A percentile compares a stretch with the other conserved stretches of the same genome.
These are phyloP conservation scores for Candida tunisiensis DNA, from an alignment of 1,139 yeast genomes.

Conservation along the genomic window DNA sequence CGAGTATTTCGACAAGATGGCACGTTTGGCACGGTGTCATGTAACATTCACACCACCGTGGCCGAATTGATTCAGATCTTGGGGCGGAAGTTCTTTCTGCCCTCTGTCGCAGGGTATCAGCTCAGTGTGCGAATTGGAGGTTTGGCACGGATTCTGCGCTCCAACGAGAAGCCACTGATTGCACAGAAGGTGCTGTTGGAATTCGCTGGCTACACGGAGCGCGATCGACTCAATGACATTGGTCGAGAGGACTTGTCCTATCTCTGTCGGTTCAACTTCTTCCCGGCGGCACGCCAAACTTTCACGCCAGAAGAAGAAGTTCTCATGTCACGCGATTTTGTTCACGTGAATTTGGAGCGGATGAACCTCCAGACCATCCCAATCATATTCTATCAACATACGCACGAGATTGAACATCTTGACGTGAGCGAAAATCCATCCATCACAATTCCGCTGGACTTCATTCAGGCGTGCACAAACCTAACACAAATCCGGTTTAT, in stretches of 20 bases:
- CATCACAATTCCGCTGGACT: slow-evolving; percentile 67
- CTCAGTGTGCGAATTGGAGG: slow-evolving; percentile 70
- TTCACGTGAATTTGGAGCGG: slow-evolving; percentile 58
- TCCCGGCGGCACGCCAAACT: no score
- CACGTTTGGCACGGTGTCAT: slow-evolving; percentile 64
- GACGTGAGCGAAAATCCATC: slow-evolving; percentile 57
- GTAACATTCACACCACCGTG: slow-evolving; percentile 63
- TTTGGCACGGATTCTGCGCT: slow-evolving; percentile 53
- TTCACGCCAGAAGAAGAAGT: slow-evolving; percentile 45
- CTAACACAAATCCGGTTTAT: slow-evolving; percentile 52
- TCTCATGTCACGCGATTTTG: slow-evolving; percentile 44
- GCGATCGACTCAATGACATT: slow-evolving; percentile 58
- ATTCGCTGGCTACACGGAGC: slow-evolving; percentile 64
- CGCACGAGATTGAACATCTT: slow-evolving; percentile 64
- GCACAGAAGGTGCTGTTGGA: slow-evolving; percentile 61
- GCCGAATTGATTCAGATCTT: slow-evolving; percentile 52
- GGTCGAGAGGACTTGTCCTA: slow-evolving; percentile 84
- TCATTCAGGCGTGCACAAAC: slow-evolving; percentile 68
- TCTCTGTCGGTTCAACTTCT: slow-evolving; percentile 72
- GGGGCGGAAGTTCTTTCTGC: slow-evolving; percentile 62
- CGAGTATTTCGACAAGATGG: slow-evolving; percentile 68
- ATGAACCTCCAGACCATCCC: slow-evolving; percentile 76
- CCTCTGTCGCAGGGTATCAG: slow-evolving; percentile 55
- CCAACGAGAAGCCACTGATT: slow-evolving; percentile 61
- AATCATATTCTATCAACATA: slow-evolving; percentile 57